A percentile compares a stretch with the other conserved stretches of the same genome.
Evolutionary conservation across 2,329 filamentous ascomycete species (phyloP).

Genomic region (Epicoccum sorghinum): DNA sequence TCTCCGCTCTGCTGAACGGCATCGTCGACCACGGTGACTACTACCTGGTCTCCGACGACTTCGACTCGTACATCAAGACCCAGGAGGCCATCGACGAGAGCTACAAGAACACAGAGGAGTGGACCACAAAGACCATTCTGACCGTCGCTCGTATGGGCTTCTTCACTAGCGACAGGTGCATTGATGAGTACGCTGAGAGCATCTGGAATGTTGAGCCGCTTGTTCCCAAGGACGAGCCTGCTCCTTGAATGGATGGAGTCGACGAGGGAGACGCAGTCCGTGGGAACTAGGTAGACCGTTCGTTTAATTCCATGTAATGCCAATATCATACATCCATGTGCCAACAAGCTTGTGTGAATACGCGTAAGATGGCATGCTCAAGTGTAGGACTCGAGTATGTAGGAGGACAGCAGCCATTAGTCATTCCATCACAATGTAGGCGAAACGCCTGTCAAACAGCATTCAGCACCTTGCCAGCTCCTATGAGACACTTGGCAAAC

Average conservation of each 20-base stretch:
- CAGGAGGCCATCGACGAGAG: constrained; percentile 90
- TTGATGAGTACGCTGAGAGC: constrained; percentile 94
- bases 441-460: no score
- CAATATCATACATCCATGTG: no score
- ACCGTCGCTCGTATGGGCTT: constrained; percentile 95
- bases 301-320: no score
- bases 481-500: no score
- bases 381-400: no score
- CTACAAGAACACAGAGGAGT: constrained; percentile 90
- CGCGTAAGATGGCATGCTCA: no score
- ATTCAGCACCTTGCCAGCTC: no score
- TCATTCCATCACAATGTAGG: no score
- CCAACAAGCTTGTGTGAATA: no score
- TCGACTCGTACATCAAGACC: constrained; percentile 91
- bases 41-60: constrained; percentile 97
- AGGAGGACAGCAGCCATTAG: no score
- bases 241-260: constrained; percentile 12
- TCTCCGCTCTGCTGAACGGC: constrained; percentile 80
- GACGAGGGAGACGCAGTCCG: no score
- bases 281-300: no score
- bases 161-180: constrained; percentile 93
- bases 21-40: constrained; percentile 95
- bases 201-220: constrained; percentile 98
- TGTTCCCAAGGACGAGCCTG: constrained; percentile 47
- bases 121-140: constrained; percentile 87